Evolutionary conservation across 257 asterid species (phyloP).

Genomic region (Nicotiana benthamiana): DNA sequence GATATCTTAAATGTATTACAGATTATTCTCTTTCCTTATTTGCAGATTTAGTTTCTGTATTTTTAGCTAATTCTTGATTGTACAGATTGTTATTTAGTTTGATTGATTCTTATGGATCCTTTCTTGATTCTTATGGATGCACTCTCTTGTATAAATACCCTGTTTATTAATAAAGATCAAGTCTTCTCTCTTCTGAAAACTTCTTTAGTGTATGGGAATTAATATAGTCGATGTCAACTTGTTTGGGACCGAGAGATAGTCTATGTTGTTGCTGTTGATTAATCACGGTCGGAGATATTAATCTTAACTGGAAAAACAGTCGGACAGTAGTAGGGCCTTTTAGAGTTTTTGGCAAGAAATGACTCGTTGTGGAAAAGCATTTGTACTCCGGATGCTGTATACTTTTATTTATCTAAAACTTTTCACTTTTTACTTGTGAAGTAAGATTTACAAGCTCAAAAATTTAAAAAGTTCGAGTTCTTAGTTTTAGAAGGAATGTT

Average conservation of each 20-base stretch:
- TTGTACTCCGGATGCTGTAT: slow-evolving; percentile 1
- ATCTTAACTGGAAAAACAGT: neutral
- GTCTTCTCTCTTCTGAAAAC: too few species aligned
- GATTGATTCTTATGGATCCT: too few species aligned
- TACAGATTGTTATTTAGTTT: too few species aligned
- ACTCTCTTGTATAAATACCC: too few species aligned
- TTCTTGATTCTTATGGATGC: too few species aligned
- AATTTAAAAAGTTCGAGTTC: neutral
- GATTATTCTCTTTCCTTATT: neutral
- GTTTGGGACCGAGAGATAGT: too few species aligned
- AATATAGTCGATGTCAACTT: too few species aligned
- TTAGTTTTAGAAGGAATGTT: neutral
- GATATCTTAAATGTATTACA: neutral
- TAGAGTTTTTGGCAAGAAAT: neutral
- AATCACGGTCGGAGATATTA: neutral
- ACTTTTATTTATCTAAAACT: neutral
- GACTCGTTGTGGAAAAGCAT: neutral
- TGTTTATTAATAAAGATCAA: too few species aligned
- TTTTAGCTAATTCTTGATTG: too few species aligned
- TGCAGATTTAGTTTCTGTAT: too few species aligned
- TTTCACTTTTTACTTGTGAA: neutral
- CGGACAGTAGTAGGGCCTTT: neutral
- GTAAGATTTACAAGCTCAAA: neutral
- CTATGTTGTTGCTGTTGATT: too few species aligned
- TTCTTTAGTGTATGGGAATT: too few species aligned